Conservation (phyloP, 2,329 filamentous ascomycete species). For the Alternaria sp. region DNA sequence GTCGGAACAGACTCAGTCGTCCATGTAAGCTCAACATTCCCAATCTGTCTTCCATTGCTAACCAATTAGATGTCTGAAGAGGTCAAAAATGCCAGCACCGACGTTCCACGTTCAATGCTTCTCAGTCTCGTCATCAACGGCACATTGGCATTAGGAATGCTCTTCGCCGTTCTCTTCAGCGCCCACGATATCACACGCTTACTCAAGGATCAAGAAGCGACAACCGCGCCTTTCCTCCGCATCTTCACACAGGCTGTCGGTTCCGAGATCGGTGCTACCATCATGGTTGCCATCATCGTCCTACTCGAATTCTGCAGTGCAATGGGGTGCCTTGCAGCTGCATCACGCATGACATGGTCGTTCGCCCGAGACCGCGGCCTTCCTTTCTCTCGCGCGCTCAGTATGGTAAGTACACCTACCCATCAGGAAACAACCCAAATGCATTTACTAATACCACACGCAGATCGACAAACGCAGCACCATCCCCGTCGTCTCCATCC, state of each 20-base stretch:
- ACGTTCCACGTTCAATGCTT: constrained; percentile 53
- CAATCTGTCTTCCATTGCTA: background rate
- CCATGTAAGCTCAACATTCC: constrained; percentile 35
- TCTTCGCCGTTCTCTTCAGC: constrained; percentile 52
- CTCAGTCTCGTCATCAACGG: constrained; percentile 52
- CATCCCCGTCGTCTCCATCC: constrained; percentile 56
- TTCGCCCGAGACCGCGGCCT: constrained; percentile 54
- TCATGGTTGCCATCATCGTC: constrained; percentile 56
- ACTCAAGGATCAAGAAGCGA: constrained; percentile 20
- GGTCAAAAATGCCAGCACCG: constrained; percentile 45
- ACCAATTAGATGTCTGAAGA: constrained; percentile 48
- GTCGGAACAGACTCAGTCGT: constrained; percentile 49
- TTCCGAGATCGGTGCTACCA: constrained; percentile 51
- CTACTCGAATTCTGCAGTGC: constrained; percentile 51
- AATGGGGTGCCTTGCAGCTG: constrained; percentile 51
- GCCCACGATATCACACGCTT: constrained; percentile 39
- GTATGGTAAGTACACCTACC: constrained; percentile 27
- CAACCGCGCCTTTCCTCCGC: constrained; percentile 57
- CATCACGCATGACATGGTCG: constrained; percentile 53
- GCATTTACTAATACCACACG: constrained; percentile 7
- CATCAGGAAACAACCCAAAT: background rate
- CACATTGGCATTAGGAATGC: constrained; percentile 49
- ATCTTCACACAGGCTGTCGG: constrained; percentile 52
- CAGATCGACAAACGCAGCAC: constrained; percentile 45
- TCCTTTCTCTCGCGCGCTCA: constrained; percentile 44